Base-by-base conservation (phyloP, 2,329 filamentous ascomycete species). In the Alternaria metachromatica region DNA sequence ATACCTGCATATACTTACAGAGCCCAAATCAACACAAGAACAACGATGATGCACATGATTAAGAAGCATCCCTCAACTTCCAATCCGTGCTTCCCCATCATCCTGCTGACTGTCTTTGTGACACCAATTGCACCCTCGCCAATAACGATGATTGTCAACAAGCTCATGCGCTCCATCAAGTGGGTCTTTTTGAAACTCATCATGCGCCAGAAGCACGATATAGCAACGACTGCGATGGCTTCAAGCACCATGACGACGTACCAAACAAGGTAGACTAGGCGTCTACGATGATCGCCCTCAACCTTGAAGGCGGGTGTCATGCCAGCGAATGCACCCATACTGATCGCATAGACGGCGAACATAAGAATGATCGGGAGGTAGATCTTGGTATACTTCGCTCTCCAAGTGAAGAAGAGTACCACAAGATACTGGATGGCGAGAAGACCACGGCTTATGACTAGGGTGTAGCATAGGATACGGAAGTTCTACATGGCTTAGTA, bases 51-150 rank as follows among this genome's bases (percentile, higher is more conserved):
- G 60, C 76, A 79, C 72, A 80, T 76, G 28, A 80, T 72, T 11
- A 77, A 60, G 43, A 78, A 74, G 54, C 75, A 78, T 9, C 77
- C 76, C 43, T 80, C 77, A 9, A 72, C 67, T 48, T 80, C 73
- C 8, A 80, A 61, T 3, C 77, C 77, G 33, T 68, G 69, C 58
- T 80, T 80, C 3, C 78, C 77, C 78, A 80, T 79, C 55, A 80
- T 68, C 41, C 72, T 72, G 6, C 72, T 71, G 18, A 90, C 86
- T 37, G 84, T 84, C 72, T 85, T 84, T 23, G 84, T 85, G 26
- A 90, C 80, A n/a, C 87, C 85, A 43, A 90, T 88, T 15, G 89
- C 86, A 55, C 88, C 88, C 71, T 91, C 89, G 13, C 89, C 89
- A 62, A 91, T 85, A 60, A 91, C 88, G 64, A 91, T 89, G 51